Base-by-base conservation (phyloP, 371 early-diverging fungal genomes). In the Mucor lusitanicus region DNA sequence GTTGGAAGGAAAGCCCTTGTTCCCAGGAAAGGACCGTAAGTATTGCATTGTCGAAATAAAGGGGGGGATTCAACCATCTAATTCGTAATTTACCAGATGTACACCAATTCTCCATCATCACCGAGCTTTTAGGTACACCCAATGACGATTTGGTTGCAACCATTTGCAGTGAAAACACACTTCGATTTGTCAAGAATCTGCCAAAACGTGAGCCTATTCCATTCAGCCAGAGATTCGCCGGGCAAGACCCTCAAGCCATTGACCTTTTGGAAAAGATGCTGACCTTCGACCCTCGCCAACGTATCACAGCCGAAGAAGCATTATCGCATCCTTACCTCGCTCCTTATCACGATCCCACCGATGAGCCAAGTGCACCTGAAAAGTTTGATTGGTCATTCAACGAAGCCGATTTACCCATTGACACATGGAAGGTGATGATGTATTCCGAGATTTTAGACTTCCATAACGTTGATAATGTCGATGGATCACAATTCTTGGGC, bases 381-480 rank as follows among this genome's bases (percentile, higher is more conserved):
- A 84, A 83, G 68, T 97, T 97, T 73, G 96, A 97, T 80, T 97
- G 97, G 97, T 94, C 95, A 1, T 96, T 96, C 79, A 94, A 92
- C 59, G 95, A 95, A 66, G 92, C 93, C 2, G 95, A 97, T 64
- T 74, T 95, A 70, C 89, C 94, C 6, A 87, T 93, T 12, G 95
- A 94, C 62, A 89, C 91, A 67, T 95, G 96, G 97, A 93, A 92
- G 77, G 85, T 89, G 25, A 87, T 87, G 88, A 89, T 89, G 89
- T 89, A 87, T 58, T 87, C 87, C 35, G 89, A 89, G 71, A 89
- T 89, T 46, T 68, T 89, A 32, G 89, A 89, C 57, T 89, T 89
- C 74, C 89, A 89, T 66, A 85, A 88, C 27, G 87, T 83, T 9
- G 81, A 79, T 64, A 77, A 76, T 40, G 69, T 78, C 17, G 83